phyloP scores from a whole-genome alignment of 805 yeast species.

The Candida tallmaniae region DNA sequence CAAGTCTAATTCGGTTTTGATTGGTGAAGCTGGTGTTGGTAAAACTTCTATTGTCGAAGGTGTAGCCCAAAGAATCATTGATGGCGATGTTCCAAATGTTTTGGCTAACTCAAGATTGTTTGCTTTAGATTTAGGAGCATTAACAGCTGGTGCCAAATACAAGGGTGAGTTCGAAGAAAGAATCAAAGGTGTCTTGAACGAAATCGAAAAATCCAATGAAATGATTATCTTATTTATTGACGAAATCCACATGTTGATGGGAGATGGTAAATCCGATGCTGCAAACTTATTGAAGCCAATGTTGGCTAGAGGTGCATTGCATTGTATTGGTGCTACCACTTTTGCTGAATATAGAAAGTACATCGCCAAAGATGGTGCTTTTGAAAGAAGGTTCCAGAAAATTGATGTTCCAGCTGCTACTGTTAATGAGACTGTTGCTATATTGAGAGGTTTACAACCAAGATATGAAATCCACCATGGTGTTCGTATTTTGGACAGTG shows the following conservation, averaged over 20 bases:
- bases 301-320: conserved; percentile 92
- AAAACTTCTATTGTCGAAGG: conserved; percentile 98
- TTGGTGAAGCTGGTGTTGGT: conserved; percentile 99
- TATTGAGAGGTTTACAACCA: conserved; percentile 91
- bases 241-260: conserved; percentile 99
- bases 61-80: conserved; percentile 95
- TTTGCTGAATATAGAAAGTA: conserved; percentile 89
- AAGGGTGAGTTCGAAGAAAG: conserved; percentile 99
- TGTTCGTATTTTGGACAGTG: conserved; percentile 91
- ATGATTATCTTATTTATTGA: conserved; percentile 90
- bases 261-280: conserved; percentile 96
- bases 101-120: conserved; percentile 76
- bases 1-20: conserved; percentile 91
- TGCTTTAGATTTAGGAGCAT: conserved; percentile 90
- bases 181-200: conserved; percentile 92
- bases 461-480: conserved; percentile 97
- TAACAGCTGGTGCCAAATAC: conserved; percentile 97
- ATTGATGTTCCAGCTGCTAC: conserved; percentile 95
- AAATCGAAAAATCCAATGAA: conserved; percentile 81
- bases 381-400: conserved; percentile 97
- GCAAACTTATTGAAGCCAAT: conserved; percentile 96
- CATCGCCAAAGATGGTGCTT: conserved; percentile 96
- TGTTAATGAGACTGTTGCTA: conserved; percentile 88
- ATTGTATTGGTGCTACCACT: conserved; percentile 98
- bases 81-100: conserved; percentile 90